Evolutionary conservation across 2,329 filamentous ascomycete species (phyloP), one percentile per base, ranked within the genome.

Genomic region (Diaporthe ampelina): DNA sequence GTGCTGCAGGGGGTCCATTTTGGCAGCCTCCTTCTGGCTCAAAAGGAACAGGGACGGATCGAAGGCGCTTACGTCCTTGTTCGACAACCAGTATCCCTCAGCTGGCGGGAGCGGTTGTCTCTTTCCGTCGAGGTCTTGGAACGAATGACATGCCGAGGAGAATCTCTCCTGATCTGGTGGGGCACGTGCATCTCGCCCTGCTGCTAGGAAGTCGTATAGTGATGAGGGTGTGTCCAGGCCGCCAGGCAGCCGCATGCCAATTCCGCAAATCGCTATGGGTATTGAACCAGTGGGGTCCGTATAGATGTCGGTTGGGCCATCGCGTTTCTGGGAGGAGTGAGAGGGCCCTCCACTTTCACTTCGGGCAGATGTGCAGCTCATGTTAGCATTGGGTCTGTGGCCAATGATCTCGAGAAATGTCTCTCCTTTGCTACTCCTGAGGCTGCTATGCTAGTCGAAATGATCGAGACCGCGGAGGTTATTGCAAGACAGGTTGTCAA

Each of bases 221-320:
- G 77, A 78, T 17, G 78, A 67, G 0, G 78, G 67, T 40, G 77
- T 78, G 3, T 73, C 61, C 8, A 83, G 75, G 1, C 78, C 76
- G 2, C 82, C 81, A 0, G 82, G 82, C 5, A 83, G 78, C 10
- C 80, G 78, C 73, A 82, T 75, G 3, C 77, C 82, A 74, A 82
- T 81, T 29, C 81, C 81, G 13, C 80, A 75, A 48, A 83, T 80
- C n/a, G 81, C 81, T 32, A 83, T 80, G 8, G 81, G 80, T 37
- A 32, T 52, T n/a, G 63, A 4, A 29, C 21, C 21, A 2, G 50
- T 29, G 24, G 24, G 3, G 29, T 15, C n/a, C 11, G 50, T 29
- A 54, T 17, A 7, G 17, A n/a, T 5, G 10, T 2, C 24, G 13
- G 26, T 17, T 24, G 50, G 17, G 24, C 24, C 24, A 54, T 24